Evolutionary conservation across 345 rosid genomes (phyloP).

Genomic region (Eucalyptus decipiens): DNA sequence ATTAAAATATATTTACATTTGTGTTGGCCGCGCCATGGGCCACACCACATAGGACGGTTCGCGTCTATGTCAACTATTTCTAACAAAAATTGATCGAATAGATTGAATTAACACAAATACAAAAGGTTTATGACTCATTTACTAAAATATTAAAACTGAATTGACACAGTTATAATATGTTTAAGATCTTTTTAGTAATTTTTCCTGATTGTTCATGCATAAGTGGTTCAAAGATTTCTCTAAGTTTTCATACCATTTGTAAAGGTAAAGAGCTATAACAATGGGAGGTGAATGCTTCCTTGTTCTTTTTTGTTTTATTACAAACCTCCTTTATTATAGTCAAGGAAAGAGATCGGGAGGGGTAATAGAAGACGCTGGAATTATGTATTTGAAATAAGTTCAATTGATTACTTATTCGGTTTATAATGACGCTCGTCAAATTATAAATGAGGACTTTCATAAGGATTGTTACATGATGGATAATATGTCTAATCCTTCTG

Average conservation of each 20-base stretch:
- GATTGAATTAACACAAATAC: accelerated
- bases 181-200: too few relatives aligned
- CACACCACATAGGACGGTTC: accelerated
- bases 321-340: background rate
- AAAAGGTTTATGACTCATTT: too few relatives aligned
- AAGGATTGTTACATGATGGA: too few relatives aligned
- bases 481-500: too few relatives aligned
- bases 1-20: too few relatives aligned
- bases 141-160: too few relatives aligned
- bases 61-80: accelerated
- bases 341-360: background rate
- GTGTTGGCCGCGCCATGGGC: too few relatives aligned
- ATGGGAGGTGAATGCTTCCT: background rate
- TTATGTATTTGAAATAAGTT: background rate
- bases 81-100: accelerated
- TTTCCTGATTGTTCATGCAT: background rate
- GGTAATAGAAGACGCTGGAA: background rate
- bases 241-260: background rate
- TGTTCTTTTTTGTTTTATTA: background rate
- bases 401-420: background rate
- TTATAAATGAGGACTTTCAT: too few relatives aligned
- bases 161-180: accelerated
- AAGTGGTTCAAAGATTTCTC: background rate
- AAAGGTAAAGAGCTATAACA: background rate
- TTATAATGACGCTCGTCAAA: background rate